These are phyloP conservation scores for Colletotrichum gigasporum DNA, from an alignment of 2,329 filamentous ascomycete genomes.

Conservation along the genomic window DNA sequence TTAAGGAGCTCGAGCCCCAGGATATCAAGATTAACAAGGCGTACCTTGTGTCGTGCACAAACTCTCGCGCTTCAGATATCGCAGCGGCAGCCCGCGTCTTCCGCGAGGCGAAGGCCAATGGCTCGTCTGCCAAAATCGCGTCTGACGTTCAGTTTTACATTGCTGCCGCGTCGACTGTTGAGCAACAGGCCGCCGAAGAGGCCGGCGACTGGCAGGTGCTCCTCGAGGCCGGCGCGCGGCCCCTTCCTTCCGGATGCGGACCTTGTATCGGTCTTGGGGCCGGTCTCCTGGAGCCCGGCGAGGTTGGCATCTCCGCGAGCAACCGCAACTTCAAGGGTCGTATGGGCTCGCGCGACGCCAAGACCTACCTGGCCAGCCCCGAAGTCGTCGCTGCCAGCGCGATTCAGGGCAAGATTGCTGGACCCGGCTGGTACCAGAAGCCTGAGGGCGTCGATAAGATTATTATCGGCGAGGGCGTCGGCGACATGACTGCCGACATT, in stretches of 20 bases:
- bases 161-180: conserved; percentile 81
- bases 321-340: conserved; percentile 94
- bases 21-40: conserved; percentile 84
- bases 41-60: conserved; percentile 92
- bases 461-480: conserved; percentile 76
- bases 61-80: conserved; percentile 83
- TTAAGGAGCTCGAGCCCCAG: conserved; percentile 76
- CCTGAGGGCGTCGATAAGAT: conserved; percentile 75
- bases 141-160: conserved; percentile 87
- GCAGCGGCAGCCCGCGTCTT: conserved; percentile 86
- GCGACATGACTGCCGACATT: conserved; percentile 69
- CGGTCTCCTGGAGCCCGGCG: conserved; percentile 83
- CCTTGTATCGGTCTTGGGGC: conserved; percentile 83
- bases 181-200: conserved; percentile 82
- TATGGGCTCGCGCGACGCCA: conserved; percentile 83
- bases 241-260: conserved; percentile 78
- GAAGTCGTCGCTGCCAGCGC: conserved; percentile 94
- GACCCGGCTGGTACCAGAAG: conserved; percentile 81
- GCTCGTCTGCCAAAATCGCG: conserved; percentile 74
- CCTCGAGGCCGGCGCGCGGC: conserved; percentile 79
- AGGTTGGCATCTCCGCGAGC: conserved; percentile 83
- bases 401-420: conserved; percentile 74
- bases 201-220: conserved; percentile 87
- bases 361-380: conserved; percentile 88
- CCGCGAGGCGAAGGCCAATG: conserved; percentile 75